These are phyloP conservation scores for Trifolium subterraneum DNA, from an alignment of 306 rosid genomes.

Conservation along the genomic window DNA sequence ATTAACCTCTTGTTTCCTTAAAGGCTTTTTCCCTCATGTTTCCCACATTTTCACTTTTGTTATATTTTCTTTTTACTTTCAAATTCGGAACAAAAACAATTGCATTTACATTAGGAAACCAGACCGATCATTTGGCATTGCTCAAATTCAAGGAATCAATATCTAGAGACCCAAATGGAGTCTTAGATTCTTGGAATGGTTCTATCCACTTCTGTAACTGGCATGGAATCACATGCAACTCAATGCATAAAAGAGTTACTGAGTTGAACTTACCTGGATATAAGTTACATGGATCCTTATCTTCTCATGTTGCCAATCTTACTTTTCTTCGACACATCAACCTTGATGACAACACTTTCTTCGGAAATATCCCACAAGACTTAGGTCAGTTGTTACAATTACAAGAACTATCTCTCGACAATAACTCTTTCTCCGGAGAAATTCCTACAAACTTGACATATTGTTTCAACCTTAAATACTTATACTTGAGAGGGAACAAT, in stretches of 20 bases:
- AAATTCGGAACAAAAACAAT: neutral
- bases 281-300: constrained; percentile 36
- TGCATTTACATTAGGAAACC: constrained; percentile 3
- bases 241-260: constrained; percentile 32
- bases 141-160: constrained; percentile 42
- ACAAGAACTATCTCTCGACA: neutral
- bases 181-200: constrained; percentile 45
- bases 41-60: neutral
- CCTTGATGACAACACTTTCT: constrained; percentile 28
- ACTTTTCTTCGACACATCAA: neutral
- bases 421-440: constrained; percentile 38
- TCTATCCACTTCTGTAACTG: constrained; percentile 47
- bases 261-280: constrained; percentile 14
- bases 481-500: neutral
- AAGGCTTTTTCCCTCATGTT: neutral
- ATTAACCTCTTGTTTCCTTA: neutral
- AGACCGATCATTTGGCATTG: constrained; percentile 31
- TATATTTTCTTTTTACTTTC: neutral
- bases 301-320: constrained; percentile 49
- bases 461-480: neutral
- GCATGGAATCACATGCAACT: constrained; percentile 50
- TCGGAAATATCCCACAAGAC: constrained; percentile 41
- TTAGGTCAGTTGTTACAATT: constrained; percentile 29
- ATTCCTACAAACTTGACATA: constrained; percentile 39
- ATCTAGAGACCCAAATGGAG: constrained; percentile 7